Conservation (phyloP, 768 basidiomycete species). For the Boletus vinaceobasis region DNA sequence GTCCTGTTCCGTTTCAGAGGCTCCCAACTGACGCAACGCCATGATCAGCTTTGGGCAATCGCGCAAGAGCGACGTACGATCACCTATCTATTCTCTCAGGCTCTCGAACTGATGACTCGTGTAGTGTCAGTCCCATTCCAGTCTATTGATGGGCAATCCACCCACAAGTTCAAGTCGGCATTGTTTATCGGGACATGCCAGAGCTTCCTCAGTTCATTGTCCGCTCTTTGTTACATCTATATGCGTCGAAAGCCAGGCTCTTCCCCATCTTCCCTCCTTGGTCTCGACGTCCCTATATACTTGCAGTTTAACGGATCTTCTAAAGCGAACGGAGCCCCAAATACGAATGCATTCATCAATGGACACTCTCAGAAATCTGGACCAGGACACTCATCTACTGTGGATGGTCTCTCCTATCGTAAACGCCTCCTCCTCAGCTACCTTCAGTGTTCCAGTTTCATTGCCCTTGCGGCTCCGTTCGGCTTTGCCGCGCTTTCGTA, state of each 20-base stretch:
- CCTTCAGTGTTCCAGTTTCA: conserved; percentile 81
- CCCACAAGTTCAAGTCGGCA: conserved; percentile 80
- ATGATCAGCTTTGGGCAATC: conserved; percentile 75
- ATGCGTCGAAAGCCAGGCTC: conserved; percentile 54
- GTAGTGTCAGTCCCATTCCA: conserved; percentile 84
- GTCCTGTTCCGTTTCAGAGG: neutral
- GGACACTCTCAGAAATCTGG: conserved; percentile 24
- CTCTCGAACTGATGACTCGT: conserved; percentile 1
- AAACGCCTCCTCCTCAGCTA: conserved; percentile 64
- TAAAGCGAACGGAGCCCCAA: conserved; percentile 23
- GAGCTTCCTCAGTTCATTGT: conserved; percentile 71
- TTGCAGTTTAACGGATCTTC: conserved; percentile 19
- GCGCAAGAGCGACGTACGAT: conserved; percentile 88
- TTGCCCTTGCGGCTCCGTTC: conserved; percentile 90
- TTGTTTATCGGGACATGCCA: conserved; percentile 85
- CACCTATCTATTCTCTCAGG: neutral
- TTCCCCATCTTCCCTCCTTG: conserved; percentile 55
- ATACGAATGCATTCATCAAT: conserved; percentile 38
- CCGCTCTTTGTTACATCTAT: conserved; percentile 73
- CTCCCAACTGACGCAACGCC: conserved; percentile 2
- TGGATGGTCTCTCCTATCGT: conserved; percentile 34
- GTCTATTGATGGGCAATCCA: conserved; percentile 55
- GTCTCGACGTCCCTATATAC: conserved; percentile 43
- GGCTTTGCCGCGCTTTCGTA: conserved; percentile 93
- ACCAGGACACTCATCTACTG: conserved; percentile 26